A percentile compares a stretch with the other conserved stretches of the same genome.
Conservation (phyloP, 768 basidiomycete species). For the Rhodotorula graminis region DNA sequence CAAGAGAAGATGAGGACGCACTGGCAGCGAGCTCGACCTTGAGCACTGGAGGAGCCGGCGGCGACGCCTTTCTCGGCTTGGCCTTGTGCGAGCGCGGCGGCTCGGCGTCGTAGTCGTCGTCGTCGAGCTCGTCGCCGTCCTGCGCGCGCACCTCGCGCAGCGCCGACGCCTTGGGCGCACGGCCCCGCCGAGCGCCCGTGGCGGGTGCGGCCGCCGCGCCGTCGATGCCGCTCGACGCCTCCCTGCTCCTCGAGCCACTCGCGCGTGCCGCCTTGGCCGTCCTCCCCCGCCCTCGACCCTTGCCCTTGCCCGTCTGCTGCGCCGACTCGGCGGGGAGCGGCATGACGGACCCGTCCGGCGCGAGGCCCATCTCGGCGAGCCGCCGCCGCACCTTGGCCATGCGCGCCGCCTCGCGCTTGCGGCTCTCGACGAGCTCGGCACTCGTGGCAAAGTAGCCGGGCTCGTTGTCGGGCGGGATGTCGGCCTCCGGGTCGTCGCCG, state of each 20-base stretch:
- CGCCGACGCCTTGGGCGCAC: not conserved
- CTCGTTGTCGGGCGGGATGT: constrained; percentile 1
- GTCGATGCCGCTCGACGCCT: not conserved
- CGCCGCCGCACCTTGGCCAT: constrained; percentile 11
- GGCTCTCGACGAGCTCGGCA: constrained; percentile 7
- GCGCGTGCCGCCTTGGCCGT: too few relatives aligned
- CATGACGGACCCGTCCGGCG: not conserved
- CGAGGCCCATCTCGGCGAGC: not conserved
- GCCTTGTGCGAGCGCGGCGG: too few relatives aligned
- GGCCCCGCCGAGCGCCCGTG: not conserved
- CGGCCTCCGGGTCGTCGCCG: constrained; percentile 27
- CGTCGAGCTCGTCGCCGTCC: not conserved
- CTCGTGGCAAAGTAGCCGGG: constrained; percentile 6
- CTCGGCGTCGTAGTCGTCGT: not conserved
- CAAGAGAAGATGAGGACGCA: not conserved
- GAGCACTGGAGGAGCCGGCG: not conserved
- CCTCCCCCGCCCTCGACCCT: too few relatives aligned
- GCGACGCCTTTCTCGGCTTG: not conserved
- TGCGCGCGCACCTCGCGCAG: not conserved
- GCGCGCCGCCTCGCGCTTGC: constrained; percentile 1
- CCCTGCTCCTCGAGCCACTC: not conserved
- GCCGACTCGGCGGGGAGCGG: too few relatives aligned
- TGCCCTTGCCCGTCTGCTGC: not conserved
- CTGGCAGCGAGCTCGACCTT: constrained; percentile 3
- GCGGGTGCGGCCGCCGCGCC: too few relatives aligned